These are phyloP conservation scores for Cenococcum geophilum DNA, from an alignment of 495 filamentous ascomycete species.

Conservation along the genomic window DNA sequence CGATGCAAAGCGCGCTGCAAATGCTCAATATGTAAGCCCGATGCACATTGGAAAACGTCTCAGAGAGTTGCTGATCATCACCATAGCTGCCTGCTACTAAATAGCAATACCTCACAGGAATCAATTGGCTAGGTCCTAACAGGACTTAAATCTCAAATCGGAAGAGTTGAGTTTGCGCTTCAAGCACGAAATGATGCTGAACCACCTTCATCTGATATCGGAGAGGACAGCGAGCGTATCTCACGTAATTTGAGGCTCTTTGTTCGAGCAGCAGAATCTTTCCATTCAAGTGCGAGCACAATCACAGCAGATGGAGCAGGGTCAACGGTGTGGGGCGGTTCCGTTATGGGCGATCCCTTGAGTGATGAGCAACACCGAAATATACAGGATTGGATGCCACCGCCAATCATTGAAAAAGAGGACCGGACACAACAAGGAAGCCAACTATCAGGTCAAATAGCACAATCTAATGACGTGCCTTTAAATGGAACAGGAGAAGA, in stretches of 20 bases:
- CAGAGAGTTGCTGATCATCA: not conserved
- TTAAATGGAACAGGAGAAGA: not conserved
- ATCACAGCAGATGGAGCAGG: not conserved
- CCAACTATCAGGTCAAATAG: not conserved
- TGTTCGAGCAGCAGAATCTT: not conserved
- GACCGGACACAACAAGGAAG: not conserved
- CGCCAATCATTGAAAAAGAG: not conserved
- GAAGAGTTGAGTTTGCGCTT: not conserved
- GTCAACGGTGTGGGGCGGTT: slow-evolving; percentile 1
- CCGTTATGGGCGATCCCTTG: not conserved
- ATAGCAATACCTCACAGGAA: not conserved
- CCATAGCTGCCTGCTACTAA: not conserved
- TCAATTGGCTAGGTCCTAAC: not conserved
- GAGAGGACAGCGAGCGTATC: not conserved
- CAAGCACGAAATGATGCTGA: not conserved
- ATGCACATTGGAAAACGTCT: not conserved
- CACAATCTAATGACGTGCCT: not conserved
- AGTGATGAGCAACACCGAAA: not conserved
- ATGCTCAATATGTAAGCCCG: not conserved
- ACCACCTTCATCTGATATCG: not conserved
- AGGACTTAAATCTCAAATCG: not conserved
- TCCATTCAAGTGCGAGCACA: slow-evolving; percentile 2
- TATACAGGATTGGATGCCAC: slow-evolving; percentile 1
- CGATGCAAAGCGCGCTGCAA: slow-evolving; percentile 1
- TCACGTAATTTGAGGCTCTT: not conserved